A percentile compares a stretch with the other conserved stretches of the same genome.
phyloP scores from a whole-genome alignment of 805 yeast genomes.

The Citeromyces nyonsensis region DNA sequence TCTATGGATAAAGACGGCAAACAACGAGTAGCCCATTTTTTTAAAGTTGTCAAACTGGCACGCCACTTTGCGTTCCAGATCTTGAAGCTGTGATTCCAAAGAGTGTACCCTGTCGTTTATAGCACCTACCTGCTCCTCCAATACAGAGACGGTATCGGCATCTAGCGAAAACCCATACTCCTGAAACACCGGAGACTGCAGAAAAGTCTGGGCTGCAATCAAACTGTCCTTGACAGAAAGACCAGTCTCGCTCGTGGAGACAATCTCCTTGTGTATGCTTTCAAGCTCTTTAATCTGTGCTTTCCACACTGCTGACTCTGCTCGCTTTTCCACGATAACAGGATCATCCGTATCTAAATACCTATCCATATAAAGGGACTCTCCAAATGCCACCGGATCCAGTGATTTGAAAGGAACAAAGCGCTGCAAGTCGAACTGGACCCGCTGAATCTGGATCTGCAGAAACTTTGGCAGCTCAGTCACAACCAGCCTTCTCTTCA shows the following conservation, averaged over 20 bases:
- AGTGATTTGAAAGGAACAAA: constrained; percentile 69
- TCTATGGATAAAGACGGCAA: constrained; percentile 87
- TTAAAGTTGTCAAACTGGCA: constrained; percentile 48
- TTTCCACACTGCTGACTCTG: constrained; percentile 51
- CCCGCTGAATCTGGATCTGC: constrained; percentile 90
- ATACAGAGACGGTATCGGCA: constrained; percentile 27
- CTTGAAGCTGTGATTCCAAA: constrained; percentile 20
- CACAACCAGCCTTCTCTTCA: constrained; percentile 59
- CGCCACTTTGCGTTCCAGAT: constrained; percentile 31
- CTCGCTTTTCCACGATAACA: constrained; percentile 32
- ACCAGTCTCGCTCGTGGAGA: constrained; percentile 31
- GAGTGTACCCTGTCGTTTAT: constrained; percentile 28
- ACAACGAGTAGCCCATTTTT: constrained; percentile 61
- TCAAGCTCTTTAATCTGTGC: constrained; percentile 28
- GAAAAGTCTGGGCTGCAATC: constrained; percentile 38
- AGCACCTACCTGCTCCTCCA: constrained; percentile 27
- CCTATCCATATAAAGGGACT: constrained; percentile 72
- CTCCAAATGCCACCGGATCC: constrained; percentile 71
- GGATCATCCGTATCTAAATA: constrained; percentile 59
- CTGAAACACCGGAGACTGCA: constrained; percentile 24
- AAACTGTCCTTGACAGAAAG: constrained; percentile 34
- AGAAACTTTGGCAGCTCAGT: constrained; percentile 63
- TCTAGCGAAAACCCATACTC: constrained; percentile 20
- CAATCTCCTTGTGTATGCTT: constrained; percentile 23
- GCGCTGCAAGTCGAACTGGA: constrained; percentile 66